Conservation (phyloP, 2,329 filamentous ascomycete species). For the Fusarium guadeloupense region DNA sequence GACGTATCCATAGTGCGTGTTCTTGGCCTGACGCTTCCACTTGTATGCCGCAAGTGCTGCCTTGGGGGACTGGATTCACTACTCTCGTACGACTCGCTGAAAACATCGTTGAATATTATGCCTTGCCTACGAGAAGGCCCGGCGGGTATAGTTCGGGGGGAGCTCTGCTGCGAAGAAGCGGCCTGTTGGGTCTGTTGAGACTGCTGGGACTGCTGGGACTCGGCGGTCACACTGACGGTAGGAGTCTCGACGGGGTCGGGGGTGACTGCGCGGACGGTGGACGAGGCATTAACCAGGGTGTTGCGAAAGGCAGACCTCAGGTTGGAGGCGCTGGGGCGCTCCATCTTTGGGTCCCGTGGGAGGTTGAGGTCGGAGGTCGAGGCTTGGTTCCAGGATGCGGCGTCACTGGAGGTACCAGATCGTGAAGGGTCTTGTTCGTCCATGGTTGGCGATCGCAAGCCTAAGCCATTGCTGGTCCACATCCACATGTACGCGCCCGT, state of each 20-base stretch:
- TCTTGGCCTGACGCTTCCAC: constrained; percentile 57
- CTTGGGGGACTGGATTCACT: constrained; percentile 52
- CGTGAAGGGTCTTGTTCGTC: constrained; percentile 53
- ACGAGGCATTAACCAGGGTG: constrained; percentile 45
- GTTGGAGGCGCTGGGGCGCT: constrained; percentile 49
- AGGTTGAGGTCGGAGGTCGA: constrained; percentile 43
- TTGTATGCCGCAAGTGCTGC: constrained; percentile 45
- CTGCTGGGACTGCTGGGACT: constrained; percentile 40
- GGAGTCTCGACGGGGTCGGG: constrained; percentile 62
- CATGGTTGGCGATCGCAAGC: constrained; percentile 57
- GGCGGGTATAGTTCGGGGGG: constrained; percentile 46
- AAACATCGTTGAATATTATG: constrained; percentile 68
- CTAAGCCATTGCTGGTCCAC: constrained; percentile 56
- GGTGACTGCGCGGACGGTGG: constrained; percentile 71
- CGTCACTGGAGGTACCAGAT: constrained; percentile 49
- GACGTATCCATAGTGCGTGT: constrained; percentile 68
- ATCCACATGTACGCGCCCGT: constrained; percentile 49
- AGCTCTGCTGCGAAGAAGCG: constrained; percentile 46
- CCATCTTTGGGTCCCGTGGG: constrained; percentile 45
- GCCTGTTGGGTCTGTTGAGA: constrained; percentile 39
- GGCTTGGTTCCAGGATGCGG: constrained; percentile 48
- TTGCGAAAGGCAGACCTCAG: constrained; percentile 49
- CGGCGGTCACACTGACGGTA: constrained; percentile 35
- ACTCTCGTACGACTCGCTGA: constrained; percentile 61
- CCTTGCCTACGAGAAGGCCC: constrained; percentile 63